Percentiles rank a stretch among this genome's conserved stretches.
phyloP scores from a whole-genome alignment of 441 rosid genomes.

The Breynia disticha region DNA sequence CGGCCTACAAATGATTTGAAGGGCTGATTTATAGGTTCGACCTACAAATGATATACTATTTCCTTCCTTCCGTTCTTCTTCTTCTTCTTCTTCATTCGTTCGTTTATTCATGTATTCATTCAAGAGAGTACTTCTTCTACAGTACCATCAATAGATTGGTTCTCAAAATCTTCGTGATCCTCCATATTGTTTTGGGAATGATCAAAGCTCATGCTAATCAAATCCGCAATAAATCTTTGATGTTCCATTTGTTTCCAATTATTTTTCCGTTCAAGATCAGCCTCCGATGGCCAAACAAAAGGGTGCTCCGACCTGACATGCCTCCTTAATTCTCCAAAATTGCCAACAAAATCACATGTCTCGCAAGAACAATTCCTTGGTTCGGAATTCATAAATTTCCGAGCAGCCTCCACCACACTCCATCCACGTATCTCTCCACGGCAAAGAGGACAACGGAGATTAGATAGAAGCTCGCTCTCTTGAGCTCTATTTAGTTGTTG shows the following conservation, averaged over 20 bases:
- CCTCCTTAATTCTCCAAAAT: conserved; percentile 57
- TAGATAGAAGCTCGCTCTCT: conserved; percentile 16
- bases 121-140: no score
- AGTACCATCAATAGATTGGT: no score
- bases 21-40: no score
- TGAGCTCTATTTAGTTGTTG: conserved; percentile 22
- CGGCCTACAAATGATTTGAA: no score
- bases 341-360: conserved; percentile 53
- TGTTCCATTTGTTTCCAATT: conserved; percentile 70
- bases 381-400: conserved; percentile 62
- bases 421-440: conserved; percentile 61
- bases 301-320: conserved; percentile 74
- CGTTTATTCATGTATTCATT: no score
- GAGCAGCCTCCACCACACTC: conserved; percentile 46
- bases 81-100: no score
- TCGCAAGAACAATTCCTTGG: conserved; percentile 62
- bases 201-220: conserved; percentile 29
- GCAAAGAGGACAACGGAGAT: conserved; percentile 62
- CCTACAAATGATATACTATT: no score
- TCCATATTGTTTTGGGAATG: no score
- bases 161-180: no score
- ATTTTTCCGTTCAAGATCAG: conserved; percentile 54
- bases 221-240: conserved; percentile 64
- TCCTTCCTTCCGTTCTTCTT: no score
- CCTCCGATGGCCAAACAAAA: conserved; percentile 51